These are phyloP conservation scores for Kurtzmaniella natalensis DNA, from an alignment of 1,139 yeast genomes.

Conservation along the genomic window DNA sequence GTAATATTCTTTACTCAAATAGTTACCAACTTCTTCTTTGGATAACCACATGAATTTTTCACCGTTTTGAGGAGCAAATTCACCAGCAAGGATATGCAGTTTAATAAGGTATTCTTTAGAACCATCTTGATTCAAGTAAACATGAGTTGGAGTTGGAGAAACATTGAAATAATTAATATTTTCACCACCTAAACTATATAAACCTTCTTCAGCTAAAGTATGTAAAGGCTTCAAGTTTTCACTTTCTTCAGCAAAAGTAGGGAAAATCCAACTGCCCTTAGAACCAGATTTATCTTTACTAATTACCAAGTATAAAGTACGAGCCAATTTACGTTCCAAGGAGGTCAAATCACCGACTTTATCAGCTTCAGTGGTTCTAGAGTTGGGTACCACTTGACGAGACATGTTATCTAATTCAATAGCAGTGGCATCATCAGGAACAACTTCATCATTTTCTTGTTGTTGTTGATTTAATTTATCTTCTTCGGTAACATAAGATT, in stretches of 20 bases:
- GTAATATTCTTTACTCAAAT: slow-evolving; percentile 55
- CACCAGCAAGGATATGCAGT: slow-evolving; percentile 88
- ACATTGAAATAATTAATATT: slow-evolving; percentile 84
- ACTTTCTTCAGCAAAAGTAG: slow-evolving; percentile 50
- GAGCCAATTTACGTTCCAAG: slow-evolving; percentile 72
- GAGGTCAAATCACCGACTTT: slow-evolving; percentile 53
- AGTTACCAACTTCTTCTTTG: slow-evolving; percentile 66
- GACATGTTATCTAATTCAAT: slow-evolving; percentile 50
- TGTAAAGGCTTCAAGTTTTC: slow-evolving; percentile 53
- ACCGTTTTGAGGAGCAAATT: slow-evolving; percentile 49
- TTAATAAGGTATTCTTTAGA: slow-evolving; percentile 67
- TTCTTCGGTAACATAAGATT: slow-evolving; percentile 37
- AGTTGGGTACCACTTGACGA: slow-evolving; percentile 65
- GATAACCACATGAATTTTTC: slow-evolving; percentile 72
- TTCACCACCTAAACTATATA: slow-evolving; percentile 69
- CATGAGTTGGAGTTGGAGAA: slow-evolving; percentile 82
- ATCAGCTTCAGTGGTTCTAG: slow-evolving; percentile 80
- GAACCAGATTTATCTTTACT: slow-evolving; percentile 41
- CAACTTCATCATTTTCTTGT: slow-evolving; percentile 4
- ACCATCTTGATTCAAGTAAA: slow-evolving; percentile 24
- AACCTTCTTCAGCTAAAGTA: slow-evolving; percentile 69
- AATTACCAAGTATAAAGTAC: slow-evolving; percentile 74
- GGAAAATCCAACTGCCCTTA: slow-evolving; percentile 89
- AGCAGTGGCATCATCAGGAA: slow-evolving; percentile 5
- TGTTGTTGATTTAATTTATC: slow-evolving; percentile 18